Percentiles rank a stretch among this genome's conserved stretches.
These are phyloP conservation scores for Tricholomella constricta DNA, from an alignment of 768 basidiomycete genomes.

Conservation along the genomic window DNA sequence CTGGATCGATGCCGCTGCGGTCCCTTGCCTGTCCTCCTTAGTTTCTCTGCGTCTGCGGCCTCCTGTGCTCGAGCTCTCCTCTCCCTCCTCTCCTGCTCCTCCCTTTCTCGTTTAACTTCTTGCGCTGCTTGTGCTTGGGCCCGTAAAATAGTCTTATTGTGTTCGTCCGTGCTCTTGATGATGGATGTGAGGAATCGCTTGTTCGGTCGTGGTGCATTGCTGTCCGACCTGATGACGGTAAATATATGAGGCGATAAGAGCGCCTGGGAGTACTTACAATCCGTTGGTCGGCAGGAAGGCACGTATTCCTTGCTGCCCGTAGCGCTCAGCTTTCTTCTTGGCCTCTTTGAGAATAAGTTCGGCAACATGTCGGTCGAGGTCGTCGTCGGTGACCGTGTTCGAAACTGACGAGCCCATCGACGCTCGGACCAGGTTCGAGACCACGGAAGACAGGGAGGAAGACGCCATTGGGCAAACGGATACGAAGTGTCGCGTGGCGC, in stretches of 20 bases:
- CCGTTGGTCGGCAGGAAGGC: conserved; percentile 68
- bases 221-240: conserved; percentile 52
- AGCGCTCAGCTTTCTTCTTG: conserved; percentile 84
- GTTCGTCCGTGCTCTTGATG: conserved; percentile 92
- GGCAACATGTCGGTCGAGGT: conserved; percentile 90
- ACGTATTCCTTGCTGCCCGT: conserved; percentile 72
- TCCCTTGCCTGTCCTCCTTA: conserved; percentile 37
- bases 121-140: conserved; percentile 74
- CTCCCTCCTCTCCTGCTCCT: conserved; percentile 66
- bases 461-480: conserved; percentile 36
- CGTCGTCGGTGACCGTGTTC: conserved; percentile 67
- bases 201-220: conserved; percentile 76
- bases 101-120: conserved; percentile 67
- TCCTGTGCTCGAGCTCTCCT: conserved; percentile 72
- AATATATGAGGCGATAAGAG: background rate
- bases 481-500: background rate
- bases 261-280: conserved; percentile 36
- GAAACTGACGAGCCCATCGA: conserved; percentile 71
- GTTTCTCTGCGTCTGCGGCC: conserved; percentile 67
- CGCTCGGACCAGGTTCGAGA: conserved; percentile 77
- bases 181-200: conserved; percentile 84
- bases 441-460: conserved; percentile 82
- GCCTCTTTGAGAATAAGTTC: conserved; percentile 92
- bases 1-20: conserved; percentile 22
- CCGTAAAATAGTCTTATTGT: conserved; percentile 83